Evolutionary conservation across 345 rosid species (phyloP), one percentile per base, ranked within the genome.

Genomic region (Ceriops decandra): DNA sequence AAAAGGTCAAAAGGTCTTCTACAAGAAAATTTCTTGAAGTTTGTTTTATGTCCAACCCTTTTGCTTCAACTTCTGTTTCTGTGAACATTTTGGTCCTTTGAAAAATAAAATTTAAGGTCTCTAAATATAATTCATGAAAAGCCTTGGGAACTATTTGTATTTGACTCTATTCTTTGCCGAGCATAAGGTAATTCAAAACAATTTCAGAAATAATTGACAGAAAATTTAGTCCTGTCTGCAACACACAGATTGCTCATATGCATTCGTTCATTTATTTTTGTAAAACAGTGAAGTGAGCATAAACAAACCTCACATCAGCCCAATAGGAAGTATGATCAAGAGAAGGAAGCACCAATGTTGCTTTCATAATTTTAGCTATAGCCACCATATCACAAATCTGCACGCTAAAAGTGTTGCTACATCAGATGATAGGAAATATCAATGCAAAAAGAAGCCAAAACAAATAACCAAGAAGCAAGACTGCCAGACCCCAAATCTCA

Each of bases 351-450:
- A 89, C 93, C 68, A 91, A 84, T 26, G 96, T 87, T 64, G 97
- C 97, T 84, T 93, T 88, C 91, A 88, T 80, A 32, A 91, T 75
- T 79, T 89, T 93, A 74, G 97, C 95, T 67, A 91, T 86, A 36
- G 97, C 95, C 69, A 88, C 97, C 97, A 91, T 87, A 78, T 93
- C 98, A 31, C 98, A 93, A 67, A 91, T 91, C 97, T 93, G 95
- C 90, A 83, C 70, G 81, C 86, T 82, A 90, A 84, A 80, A 86
- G 60, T 68, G 67, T 80, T 80, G 60, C 80, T 58, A 35, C 81
- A 87, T 83, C 75, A 87, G 86, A 73, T 59, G 69, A 64, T 20
- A 52, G 51, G 20, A 46, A 57, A 5, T 51, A 65, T 32, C 33
- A 52, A 26, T 47, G 32, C 35, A 13, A 59, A 69, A 11, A 60